Conservation (phyloP, 2,329 filamentous ascomycete species). For the Colletotrichum higginsianum region DNA sequence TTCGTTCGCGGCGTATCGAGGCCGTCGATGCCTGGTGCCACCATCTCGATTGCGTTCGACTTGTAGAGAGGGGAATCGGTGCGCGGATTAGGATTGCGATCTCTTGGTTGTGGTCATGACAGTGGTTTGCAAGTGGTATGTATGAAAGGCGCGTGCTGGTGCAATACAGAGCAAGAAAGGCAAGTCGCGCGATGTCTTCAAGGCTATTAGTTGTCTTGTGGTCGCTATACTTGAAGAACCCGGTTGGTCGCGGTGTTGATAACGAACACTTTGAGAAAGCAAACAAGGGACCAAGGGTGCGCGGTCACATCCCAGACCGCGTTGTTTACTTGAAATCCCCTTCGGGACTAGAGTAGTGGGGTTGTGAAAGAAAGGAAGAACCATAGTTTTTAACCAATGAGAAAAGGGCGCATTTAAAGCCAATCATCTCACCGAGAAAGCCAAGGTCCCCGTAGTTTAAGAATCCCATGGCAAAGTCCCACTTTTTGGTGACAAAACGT, state of each 20-base stretch:
- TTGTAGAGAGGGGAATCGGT: slow-evolving; percentile 17
- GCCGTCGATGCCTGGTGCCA: slow-evolving; percentile 72
- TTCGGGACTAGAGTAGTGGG: slow-evolving; percentile 52
- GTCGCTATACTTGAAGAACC: slow-evolving; percentile 25
- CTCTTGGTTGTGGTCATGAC: slow-evolving; percentile 33
- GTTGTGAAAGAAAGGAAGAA: slow-evolving; percentile 14
- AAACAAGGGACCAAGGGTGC: slow-evolving; percentile 35
- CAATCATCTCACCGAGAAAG: neutral
- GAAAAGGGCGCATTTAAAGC: neutral
- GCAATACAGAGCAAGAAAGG: slow-evolving; percentile 20
- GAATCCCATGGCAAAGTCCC: slow-evolving; percentile 7
- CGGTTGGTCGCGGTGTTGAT: slow-evolving; percentile 35
- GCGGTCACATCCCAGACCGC: slow-evolving; percentile 38
- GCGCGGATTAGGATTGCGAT: slow-evolving; percentile 29
- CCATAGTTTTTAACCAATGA: slow-evolving; percentile 12
- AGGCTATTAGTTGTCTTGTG: slow-evolving; percentile 14
- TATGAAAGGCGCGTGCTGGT: slow-evolving; percentile 18
- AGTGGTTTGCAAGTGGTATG: slow-evolving; percentile 6
- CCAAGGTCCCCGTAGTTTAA: slow-evolving; percentile 10
- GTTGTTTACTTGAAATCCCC: slow-evolving; percentile 60
- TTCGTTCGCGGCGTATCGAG: slow-evolving; percentile 92
- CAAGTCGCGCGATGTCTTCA: slow-evolving; percentile 9
- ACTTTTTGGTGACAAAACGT: slow-evolving; percentile 30
- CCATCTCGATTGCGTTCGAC: slow-evolving; percentile 65
- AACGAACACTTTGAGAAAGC: slow-evolving; percentile 32